Evolutionary conservation across 2,329 filamentous ascomycete genomes (phyloP).

Genomic region (Beauveria caledonica): DNA sequence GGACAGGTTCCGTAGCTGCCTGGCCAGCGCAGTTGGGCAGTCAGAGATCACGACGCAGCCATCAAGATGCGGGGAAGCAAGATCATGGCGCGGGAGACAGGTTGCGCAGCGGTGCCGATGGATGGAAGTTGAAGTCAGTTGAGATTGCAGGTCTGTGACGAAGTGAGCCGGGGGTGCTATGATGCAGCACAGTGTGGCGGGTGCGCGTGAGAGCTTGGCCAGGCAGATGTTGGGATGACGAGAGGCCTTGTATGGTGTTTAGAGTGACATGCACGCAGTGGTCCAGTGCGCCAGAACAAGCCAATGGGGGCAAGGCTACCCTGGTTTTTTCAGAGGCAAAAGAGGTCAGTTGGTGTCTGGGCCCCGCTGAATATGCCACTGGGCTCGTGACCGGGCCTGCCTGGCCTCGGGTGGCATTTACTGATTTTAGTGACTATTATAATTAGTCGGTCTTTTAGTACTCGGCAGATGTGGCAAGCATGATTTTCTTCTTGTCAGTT

Average conservation of each 20-base stretch:
- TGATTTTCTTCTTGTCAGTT: too few relatives aligned
- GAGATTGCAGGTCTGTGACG: background rate
- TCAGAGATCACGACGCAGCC: conserved; percentile 4
- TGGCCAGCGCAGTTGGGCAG: background rate
- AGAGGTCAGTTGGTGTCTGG: too few relatives aligned
- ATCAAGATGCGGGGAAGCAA: conserved; percentile 11
- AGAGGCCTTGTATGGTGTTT: background rate
- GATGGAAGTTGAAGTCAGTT: background rate
- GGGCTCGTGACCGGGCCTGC: too few relatives aligned
- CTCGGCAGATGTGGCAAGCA: too few relatives aligned
- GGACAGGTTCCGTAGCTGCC: background rate
- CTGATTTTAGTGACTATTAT: too few relatives aligned
- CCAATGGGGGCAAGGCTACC: background rate
- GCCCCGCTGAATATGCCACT: too few relatives aligned
- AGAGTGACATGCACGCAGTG: background rate
- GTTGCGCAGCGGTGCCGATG: background rate
- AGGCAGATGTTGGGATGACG: background rate
- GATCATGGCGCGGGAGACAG: background rate
- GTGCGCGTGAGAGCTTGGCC: background rate
- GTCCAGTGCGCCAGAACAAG: background rate
- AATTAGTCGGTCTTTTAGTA: too few relatives aligned
- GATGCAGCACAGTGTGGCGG: background rate
- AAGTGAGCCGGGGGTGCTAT: background rate
- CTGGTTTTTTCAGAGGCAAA: too few relatives aligned
- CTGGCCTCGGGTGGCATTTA: too few relatives aligned